phyloP scores from a whole-genome alignment of 257 asterid genomes.

The Nicotiana benthamiana region DNA sequence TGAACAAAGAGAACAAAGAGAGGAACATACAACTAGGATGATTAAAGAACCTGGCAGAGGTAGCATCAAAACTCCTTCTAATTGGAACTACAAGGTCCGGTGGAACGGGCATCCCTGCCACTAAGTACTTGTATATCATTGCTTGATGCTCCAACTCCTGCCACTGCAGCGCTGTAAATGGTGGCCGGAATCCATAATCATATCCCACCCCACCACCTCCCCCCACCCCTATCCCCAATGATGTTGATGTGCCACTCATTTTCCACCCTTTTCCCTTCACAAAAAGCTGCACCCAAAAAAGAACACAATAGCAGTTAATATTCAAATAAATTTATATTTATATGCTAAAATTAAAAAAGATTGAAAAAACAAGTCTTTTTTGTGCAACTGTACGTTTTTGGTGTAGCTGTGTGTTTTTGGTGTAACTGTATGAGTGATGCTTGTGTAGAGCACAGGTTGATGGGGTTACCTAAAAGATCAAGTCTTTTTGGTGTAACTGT shows the following conservation, averaged over 20 bases:
- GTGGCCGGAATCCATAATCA: conserved; percentile 56
- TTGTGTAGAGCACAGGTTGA: too few relatives aligned
- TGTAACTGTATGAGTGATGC: too few relatives aligned
- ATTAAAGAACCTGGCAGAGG: conserved; percentile 71
- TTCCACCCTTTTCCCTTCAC: conserved; percentile 18
- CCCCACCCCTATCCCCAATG: conserved; percentile 35
- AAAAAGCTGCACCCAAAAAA: conserved; percentile 39
- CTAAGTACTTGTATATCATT: conserved; percentile 85
- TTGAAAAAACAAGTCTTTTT: too few relatives aligned
- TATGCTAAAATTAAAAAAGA: neutral
- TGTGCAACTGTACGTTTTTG: too few relatives aligned
- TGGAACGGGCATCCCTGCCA: conserved; percentile 83
- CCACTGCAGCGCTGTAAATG: conserved; percentile 91
- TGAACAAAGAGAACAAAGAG: neutral
- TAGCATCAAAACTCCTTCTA: conserved; percentile 77
- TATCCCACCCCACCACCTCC: conserved; percentile 31
- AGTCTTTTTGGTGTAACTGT: too few relatives aligned
- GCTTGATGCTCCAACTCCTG: conserved; percentile 99
- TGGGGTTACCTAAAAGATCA: too few relatives aligned
- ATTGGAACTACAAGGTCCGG: conserved; percentile 82
- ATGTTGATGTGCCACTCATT: conserved; percentile 55
- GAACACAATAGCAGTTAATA: conserved; percentile 12
- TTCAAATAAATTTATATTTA: neutral
- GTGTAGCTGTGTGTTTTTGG: too few relatives aligned
- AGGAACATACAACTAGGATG: conserved; percentile 58